Evolutionary conservation across 345 rosid species (phyloP).

Genomic region (Xanthoceras sorbifolium): DNA sequence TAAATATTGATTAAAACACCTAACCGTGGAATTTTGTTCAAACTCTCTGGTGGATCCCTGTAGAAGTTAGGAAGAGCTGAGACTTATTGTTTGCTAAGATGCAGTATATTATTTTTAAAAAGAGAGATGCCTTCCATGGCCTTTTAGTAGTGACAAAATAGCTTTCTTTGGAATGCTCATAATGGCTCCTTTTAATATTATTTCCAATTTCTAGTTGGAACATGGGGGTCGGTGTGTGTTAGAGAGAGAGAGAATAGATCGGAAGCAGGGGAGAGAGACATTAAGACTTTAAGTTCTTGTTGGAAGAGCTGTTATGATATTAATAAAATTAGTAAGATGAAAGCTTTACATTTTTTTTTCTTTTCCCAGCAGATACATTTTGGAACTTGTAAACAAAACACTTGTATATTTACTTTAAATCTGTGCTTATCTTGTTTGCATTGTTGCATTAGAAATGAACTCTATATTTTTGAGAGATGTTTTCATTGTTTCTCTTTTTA

Average conservation of each 20-base stretch:
- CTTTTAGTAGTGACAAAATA: neutral
- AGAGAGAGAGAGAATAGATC: neutral
- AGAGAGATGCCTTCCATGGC: neutral
- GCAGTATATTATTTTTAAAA: neutral
- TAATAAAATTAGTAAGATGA: neutral
- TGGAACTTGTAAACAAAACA: neutral
- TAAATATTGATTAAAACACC: neutral
- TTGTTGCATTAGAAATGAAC: neutral
- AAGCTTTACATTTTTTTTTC: neutral
- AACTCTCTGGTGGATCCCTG: neutral
- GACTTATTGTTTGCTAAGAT: too few species aligned
- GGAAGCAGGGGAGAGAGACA: neutral
- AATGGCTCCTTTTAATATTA: neutral
- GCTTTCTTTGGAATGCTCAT: neutral
- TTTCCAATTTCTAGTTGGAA: neutral
- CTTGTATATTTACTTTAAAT: neutral
- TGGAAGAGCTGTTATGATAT: neutral
- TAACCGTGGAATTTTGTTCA: neutral
- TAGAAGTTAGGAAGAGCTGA: too few species aligned
- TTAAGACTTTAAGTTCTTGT: neutral
- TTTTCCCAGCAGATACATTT: neutral
- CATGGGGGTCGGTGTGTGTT: neutral
- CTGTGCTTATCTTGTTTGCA: neutral
- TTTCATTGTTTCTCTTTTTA: neutral
- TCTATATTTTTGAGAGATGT: neutral